Evolutionary conservation across 1,284 basidiomycete species (phyloP).

Genomic region (Pseudozyma pruni): DNA sequence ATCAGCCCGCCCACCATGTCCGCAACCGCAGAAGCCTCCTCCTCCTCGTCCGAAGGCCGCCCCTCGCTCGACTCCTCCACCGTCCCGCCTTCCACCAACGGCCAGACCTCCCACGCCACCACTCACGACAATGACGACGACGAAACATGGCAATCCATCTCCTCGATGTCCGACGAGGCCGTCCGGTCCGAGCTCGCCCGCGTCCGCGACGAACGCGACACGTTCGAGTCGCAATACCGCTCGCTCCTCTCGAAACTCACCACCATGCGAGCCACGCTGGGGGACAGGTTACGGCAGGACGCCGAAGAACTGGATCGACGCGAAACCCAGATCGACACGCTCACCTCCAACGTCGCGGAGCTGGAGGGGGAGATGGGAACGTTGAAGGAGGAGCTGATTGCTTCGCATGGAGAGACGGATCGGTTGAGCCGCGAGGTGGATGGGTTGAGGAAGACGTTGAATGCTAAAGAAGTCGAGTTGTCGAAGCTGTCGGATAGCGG

Average conservation of each 20-base stretch:
- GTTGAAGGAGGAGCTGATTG: conserved; percentile 46
- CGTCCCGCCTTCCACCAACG: conserved; percentile 2
- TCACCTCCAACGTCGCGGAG: conserved; percentile 27
- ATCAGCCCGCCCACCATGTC: background rate
- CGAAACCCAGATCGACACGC: conserved; percentile 61
- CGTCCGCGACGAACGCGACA: conserved; percentile 80
- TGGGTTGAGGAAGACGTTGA: conserved; percentile 17
- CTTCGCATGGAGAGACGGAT: conserved; percentile 46
- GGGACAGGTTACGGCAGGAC: conserved; percentile 93
- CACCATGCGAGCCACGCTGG: conserved; percentile 89
- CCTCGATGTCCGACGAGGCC: conserved; percentile 10
- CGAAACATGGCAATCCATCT: conserved; percentile 6
- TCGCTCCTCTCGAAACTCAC: conserved; percentile 87
- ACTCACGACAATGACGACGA: background rate
- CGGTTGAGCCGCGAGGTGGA: conserved; percentile 47
- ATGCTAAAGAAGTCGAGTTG: too few relatives aligned
- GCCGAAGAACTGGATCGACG: conserved; percentile 71
- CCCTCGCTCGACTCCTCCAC: conserved; percentile 11
- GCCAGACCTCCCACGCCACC: conserved; percentile 2
- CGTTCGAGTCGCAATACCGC: conserved; percentile 83
- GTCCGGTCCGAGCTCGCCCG: conserved; percentile 39
- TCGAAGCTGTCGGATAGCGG: too few relatives aligned
- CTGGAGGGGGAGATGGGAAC: conserved; percentile 5
- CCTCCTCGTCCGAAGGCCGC: conserved; percentile 1
- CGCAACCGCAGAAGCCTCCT: conserved; percentile 1